Conservation (phyloP, 345 rosid species). For the sweet orange (Citrus sinensis) region DVS_A1.0 CM039161.1:5944501-5945000, state of each 20-base stretch:
- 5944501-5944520: no score
- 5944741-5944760: slow-evolving; percentile 10
- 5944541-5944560: no score
- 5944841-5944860: background rate
- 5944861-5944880: background rate
- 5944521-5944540: background rate
- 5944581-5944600: no score
- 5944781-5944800: background rate
- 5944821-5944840: background rate
- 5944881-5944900: background rate
- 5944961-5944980: no score
- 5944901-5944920: background rate
- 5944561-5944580: no score
- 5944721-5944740: background rate
- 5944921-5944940: background rate
- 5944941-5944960: no score
- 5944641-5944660: no score
- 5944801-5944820: background rate
- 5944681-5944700: slow-evolving; percentile 3
- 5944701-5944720: background rate
- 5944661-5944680: slow-evolving; percentile 1
- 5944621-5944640: no score
- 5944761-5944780: background rate
- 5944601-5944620: no score
- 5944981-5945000: no score